These are phyloP conservation scores for Singerocomus inundabilis DNA, from an alignment of 1,284 basidiomycete genomes.

Conservation along the genomic window DNA sequence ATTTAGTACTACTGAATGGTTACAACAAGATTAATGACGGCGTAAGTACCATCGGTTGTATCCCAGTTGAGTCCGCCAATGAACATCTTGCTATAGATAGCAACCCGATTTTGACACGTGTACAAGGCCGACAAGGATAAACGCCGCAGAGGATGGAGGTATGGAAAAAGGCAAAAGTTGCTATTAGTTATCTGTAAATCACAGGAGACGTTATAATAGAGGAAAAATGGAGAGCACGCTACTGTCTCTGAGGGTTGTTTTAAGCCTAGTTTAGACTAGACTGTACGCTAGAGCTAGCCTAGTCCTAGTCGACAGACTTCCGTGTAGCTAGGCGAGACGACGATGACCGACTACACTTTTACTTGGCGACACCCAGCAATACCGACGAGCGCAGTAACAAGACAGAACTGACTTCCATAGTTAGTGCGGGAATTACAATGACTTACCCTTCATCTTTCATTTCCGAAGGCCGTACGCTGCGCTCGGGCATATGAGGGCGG, in stretches of 20 bases:
- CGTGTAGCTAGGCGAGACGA: constrained; percentile 39
- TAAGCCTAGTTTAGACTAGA: constrained; percentile 73
- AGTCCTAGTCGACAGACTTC: constrained; percentile 52
- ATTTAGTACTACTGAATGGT: constrained; percentile 41
- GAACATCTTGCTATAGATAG: constrained; percentile 88
- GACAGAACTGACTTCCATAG: constrained; percentile 8
- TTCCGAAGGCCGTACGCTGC: constrained; percentile 82
- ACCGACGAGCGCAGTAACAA: constrained; percentile 27
- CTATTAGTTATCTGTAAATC: constrained; percentile 76
- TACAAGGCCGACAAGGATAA: constrained; percentile 34
- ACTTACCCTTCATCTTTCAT: constrained; percentile 99
- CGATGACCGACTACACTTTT: constrained; percentile 53
- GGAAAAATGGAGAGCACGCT: constrained; percentile 60
- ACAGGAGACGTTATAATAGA: constrained; percentile 62
- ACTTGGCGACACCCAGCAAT: constrained; percentile 31
- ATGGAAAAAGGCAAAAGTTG: constrained; percentile 43
- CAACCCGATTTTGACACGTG: constrained; percentile 29
- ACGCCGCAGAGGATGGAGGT: constrained; percentile 34
- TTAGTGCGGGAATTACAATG: constrained; percentile 5
- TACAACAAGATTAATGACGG: constrained; percentile 34
- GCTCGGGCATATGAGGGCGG: constrained; percentile 50
- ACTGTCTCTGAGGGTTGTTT: constrained; percentile 59
- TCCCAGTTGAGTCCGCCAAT: constrained; percentile 97
- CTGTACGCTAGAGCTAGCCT: constrained; percentile 65
- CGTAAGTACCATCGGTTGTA: constrained; percentile 84